Evolutionary conservation across 306 rosid genomes (phyloP), one percentile per base, ranked within the genome.

Genomic region (Arachis stenosperma): DNA sequence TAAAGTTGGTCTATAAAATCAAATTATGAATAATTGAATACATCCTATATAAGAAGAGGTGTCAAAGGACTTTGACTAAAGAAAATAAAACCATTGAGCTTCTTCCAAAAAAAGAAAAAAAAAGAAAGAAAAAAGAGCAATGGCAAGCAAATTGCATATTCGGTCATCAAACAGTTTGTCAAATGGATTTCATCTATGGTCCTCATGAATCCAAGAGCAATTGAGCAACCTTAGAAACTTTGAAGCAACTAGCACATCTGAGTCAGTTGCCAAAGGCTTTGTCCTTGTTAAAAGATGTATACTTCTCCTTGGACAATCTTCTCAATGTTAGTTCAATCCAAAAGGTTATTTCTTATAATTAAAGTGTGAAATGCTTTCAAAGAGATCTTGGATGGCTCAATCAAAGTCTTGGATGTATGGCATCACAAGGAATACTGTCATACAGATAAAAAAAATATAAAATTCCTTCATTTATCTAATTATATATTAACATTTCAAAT

Each of bases 141-240:
- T 90, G 96, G 90, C 84, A 61, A 33, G 39, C 60, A 88, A 68
- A n/a, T 76, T 47, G 73, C 84, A 78, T 17, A 71, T 69, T 66
- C 84, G 97, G 27, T 22, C 27, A 48, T 90, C 89, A 9, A 76
- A 88, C 0, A 90, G 98, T 81, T 75, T 90, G 6, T 92, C 98
- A 63, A 56, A 83, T 63, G 86, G 78, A 62, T 86, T 93, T 61
- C 98, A 86, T 83, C 94, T 97, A 2, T 70, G 71, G 79, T 72
- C 87, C 9, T 7, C 39, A 2, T 84, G 76, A 54, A 75, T 85
- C 6, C 89, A 93, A 52, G 82, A 90, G 37, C 78, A 87, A 77
- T 79, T 93, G 8, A 70, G 5, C 74, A 87, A 84, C 55, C 68
- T 86, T 77, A 83, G 62, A 75, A 59, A 71, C 2, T 81, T 88